phyloP scores from a whole-genome alignment of 2,329 filamentous ascomycete genomes.

The Penicillium frequentans region DNA sequence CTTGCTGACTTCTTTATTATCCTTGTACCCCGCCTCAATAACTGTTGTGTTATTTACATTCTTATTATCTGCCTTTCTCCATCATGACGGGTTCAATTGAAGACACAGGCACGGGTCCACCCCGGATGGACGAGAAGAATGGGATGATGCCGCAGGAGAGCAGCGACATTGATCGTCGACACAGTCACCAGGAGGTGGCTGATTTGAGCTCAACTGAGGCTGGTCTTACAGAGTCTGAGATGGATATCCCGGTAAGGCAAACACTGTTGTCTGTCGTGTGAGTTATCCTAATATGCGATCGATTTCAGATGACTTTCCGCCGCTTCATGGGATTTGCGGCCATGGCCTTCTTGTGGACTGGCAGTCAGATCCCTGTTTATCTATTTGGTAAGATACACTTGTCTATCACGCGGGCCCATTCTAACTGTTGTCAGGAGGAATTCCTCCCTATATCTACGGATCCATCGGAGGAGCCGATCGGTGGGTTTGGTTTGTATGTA shows the following conservation, averaged over 20 bases:
- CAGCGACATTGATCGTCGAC: conserved; percentile 30
- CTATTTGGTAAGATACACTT: conserved; percentile 42
- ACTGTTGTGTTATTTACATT: background rate
- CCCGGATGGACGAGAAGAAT: conserved; percentile 30
- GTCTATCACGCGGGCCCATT: background rate
- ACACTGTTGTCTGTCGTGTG: background rate
- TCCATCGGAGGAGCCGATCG: conserved; percentile 61
- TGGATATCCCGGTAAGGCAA: conserved; percentile 44
- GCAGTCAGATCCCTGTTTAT: conserved; percentile 60
- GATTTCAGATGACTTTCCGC: conserved; percentile 48
- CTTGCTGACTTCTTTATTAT: background rate
- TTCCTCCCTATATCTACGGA: conserved; percentile 57
- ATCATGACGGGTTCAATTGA: conserved; percentile 19
- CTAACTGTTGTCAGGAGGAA: conserved; percentile 36
- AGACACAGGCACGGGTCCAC: conserved; percentile 14
- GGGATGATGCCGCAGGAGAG: conserved; percentile 25
- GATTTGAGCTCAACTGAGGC: conserved; percentile 49
- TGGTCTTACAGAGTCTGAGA: conserved; percentile 42
- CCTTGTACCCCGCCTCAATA: background rate
- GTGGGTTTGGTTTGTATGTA: conserved; percentile 60
- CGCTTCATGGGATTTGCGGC: conserved; percentile 57
- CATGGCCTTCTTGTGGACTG: conserved; percentile 63
- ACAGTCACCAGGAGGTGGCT: conserved; percentile 49
- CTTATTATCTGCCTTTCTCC: background rate
- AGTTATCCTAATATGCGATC: background rate